Conservation (phyloP, 345 rosid species). For the Mangifera indica region DNA sequence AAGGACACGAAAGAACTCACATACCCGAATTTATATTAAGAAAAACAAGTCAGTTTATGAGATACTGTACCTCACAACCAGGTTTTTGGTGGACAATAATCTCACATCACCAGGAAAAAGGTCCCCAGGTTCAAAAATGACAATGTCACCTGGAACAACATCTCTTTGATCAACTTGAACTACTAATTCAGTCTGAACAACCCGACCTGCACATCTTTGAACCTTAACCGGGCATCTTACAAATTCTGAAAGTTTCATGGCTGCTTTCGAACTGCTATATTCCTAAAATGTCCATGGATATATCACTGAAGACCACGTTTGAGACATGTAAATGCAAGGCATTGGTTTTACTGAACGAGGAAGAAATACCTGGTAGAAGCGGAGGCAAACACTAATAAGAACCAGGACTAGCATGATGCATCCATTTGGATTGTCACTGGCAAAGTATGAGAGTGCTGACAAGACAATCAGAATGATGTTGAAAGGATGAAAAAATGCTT, state of each 20-base stretch:
- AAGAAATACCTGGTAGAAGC: slow-evolving; percentile 56
- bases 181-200: slow-evolving; percentile 59
- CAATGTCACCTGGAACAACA: slow-evolving; percentile 71
- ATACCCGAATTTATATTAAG: background rate
- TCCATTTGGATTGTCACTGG: slow-evolving; percentile 67
- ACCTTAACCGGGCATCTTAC: slow-evolving; percentile 65
- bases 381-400: slow-evolving; percentile 58
- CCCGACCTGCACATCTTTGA: slow-evolving; percentile 73
- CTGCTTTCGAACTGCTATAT: slow-evolving; percentile 69
- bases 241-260: slow-evolving; percentile 67
- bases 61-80: slow-evolving; percentile 55
- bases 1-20: slow-evolving; percentile 5
- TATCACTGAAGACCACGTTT: background rate
- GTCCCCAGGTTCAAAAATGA: slow-evolving; percentile 67
- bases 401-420: slow-evolving; percentile 64
- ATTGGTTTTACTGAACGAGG: background rate
- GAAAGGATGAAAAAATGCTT: slow-evolving; percentile 69
- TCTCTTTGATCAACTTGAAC: slow-evolving; percentile 74
- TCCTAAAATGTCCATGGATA: slow-evolving; percentile 40
- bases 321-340: background rate
- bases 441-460: slow-evolving; percentile 54
- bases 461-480: slow-evolving; percentile 61
- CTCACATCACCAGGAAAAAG: slow-evolving; percentile 77
- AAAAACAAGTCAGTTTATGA: background rate
- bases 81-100: slow-evolving; percentile 57